A percentile compares a stretch with the other conserved stretches of the same genome.
Evolutionary conservation across 2,329 filamentous ascomycete genomes (phyloP).

Genomic region (Lachnellula cervina): DNA sequence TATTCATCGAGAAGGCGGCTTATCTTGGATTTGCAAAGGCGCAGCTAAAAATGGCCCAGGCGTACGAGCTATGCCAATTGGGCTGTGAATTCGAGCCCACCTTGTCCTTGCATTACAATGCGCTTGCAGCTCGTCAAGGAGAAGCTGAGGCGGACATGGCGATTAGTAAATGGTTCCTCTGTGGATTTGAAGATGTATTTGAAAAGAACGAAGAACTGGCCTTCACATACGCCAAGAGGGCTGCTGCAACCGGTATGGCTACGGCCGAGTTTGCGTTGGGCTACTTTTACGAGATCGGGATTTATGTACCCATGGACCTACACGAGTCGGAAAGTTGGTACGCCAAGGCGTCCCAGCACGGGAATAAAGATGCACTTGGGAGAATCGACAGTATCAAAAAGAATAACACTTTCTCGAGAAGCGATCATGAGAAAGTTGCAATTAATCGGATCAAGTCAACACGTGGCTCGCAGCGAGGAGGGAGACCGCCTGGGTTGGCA

Average conservation of each 20-base stretch:
- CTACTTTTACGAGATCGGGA: constrained; percentile 96
- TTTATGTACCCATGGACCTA: constrained; percentile 79
- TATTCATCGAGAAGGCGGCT: constrained; percentile 94
- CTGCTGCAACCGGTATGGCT: constrained; percentile 72
- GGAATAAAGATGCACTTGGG: constrained; percentile 80
- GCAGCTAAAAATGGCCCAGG: constrained; percentile 94
- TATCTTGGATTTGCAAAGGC: constrained; percentile 95
- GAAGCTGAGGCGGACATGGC: constrained; percentile 92
- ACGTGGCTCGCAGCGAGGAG: constrained; percentile 63
- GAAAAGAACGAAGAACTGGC: constrained; percentile 93
- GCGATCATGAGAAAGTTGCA: constrained; percentile 89
- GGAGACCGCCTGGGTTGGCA: constrained; percentile 56
- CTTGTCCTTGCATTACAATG: constrained; percentile 92
- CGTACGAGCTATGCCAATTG: constrained; percentile 89
- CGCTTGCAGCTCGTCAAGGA: constrained; percentile 84
- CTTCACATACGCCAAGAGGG: constrained; percentile 84
- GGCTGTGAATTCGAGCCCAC: constrained; percentile 93
- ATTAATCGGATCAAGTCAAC: constrained; percentile 82
- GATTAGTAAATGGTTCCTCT: constrained; percentile 97
- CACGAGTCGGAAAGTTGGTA: constrained; percentile 87
- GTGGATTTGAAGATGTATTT: constrained; percentile 87
- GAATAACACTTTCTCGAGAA: constrained; percentile 78
- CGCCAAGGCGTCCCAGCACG: constrained; percentile 78
- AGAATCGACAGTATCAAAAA: constrained; percentile 80
- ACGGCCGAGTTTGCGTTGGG: constrained; percentile 96